Percentiles rank a stretch among this genome's conserved stretches.
Conservation (phyloP, 495 filamentous ascomycete genomes). For the Daldinia grandis region DNA sequence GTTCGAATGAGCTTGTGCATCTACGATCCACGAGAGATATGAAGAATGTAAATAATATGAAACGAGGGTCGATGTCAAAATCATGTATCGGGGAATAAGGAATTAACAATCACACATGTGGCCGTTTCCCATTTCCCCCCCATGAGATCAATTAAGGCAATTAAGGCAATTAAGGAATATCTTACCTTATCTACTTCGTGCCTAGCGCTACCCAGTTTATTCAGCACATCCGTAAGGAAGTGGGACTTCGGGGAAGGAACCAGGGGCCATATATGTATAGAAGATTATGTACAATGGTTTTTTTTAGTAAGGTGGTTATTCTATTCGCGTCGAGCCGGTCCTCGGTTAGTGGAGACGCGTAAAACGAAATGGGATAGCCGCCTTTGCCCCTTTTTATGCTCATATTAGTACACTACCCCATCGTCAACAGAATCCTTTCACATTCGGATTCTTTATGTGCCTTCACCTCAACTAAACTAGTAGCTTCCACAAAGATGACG, state of each 20-base stretch:
- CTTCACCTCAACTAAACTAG: neutral
- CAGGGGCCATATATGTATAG: constrained; percentile 31
- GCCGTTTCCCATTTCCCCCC: constrained; percentile 18
- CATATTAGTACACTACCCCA: neutral
- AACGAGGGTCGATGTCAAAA: constrained; percentile 20
- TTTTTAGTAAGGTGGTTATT: neutral
- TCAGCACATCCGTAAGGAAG: constrained; percentile 13
- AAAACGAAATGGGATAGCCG: constrained; percentile 12
- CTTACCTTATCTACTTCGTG: constrained; percentile 26
- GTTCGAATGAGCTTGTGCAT: constrained; percentile 5
- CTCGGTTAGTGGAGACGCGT: constrained; percentile 38
- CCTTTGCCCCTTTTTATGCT: constrained; percentile 17
- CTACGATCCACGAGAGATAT: neutral
- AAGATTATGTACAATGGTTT: neutral
- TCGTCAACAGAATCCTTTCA: neutral
- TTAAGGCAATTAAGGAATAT: constrained; percentile 8
- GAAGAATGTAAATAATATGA: constrained; percentile 32
- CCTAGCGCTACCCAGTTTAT: constrained; percentile 21
- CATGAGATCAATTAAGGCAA: constrained; percentile 24
- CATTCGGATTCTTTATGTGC: neutral
- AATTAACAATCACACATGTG: constrained; percentile 33
- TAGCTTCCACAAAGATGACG: neutral
- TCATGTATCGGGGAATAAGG: constrained; percentile 34
- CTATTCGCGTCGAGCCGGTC: constrained; percentile 35
- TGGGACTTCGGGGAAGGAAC: constrained; percentile 35